These are phyloP conservation scores for Globisporangium irregulare DNA, from an alignment of 352 stramenopile genomes.

Conservation along the genomic window DNA sequence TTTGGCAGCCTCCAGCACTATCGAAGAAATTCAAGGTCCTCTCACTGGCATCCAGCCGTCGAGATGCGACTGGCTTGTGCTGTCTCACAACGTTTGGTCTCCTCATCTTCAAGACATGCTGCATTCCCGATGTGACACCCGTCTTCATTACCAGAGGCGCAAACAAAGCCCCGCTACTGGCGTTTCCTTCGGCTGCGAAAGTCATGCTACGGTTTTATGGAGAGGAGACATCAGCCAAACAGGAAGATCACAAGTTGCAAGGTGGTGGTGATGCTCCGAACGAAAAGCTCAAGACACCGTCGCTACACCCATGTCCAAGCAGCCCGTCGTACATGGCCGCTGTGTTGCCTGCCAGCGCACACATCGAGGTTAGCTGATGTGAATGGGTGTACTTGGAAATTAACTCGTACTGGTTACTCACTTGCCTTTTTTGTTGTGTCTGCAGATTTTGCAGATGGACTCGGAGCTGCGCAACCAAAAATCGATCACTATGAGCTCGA, in stretches of 20 bases:
- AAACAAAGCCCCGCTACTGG: conserved; percentile 44
- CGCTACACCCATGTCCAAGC: conserved; percentile 35
- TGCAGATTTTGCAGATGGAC: conserved; percentile 63
- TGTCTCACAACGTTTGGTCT: conserved; percentile 59
- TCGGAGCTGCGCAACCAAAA: conserved; percentile 68
- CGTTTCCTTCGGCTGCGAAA: conserved; percentile 35
- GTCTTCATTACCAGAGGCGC: conserved; percentile 36
- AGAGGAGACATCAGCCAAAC: conserved; percentile 48
- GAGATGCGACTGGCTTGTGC: conserved; percentile 38
- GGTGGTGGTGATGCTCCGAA: conserved; percentile 36
- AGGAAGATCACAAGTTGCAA: conserved; percentile 58
- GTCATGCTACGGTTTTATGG: conserved; percentile 46
- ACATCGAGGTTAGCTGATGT: conserved; percentile 45
- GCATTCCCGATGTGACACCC: conserved; percentile 28
- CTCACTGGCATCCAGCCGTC: conserved; percentile 35
- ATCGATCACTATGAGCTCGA: conserved; percentile 47
- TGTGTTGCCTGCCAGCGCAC: conserved; percentile 39
- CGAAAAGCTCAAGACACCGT: conserved; percentile 34
- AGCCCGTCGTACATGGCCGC: conserved; percentile 39
- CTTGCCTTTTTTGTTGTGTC: background rate
- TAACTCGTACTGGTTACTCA: background rate
- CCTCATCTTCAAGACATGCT: conserved; percentile 37
- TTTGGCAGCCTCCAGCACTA: conserved; percentile 3
- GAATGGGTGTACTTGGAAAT: background rate
- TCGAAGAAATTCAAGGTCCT: conserved; percentile 60